phyloP scores from a whole-genome alignment of 2,329 filamentous ascomycete species.

The Exophiala viscosa region DNA sequence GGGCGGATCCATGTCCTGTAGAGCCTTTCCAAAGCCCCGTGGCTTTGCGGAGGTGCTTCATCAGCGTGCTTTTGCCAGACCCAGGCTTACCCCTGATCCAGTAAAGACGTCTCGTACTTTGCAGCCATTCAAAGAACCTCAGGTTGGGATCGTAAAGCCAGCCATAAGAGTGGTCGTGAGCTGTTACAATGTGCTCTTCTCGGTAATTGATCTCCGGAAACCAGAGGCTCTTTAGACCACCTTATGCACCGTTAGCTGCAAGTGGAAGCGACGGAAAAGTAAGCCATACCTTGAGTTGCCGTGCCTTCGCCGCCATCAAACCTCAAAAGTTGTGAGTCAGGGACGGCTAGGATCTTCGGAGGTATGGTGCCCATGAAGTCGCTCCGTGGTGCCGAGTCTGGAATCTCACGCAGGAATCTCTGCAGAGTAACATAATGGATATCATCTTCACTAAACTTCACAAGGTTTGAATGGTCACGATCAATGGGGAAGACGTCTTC shows the following conservation, averaged over 20 bases:
- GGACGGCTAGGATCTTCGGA: no score
- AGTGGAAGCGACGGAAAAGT: not conserved
- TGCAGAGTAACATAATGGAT: not conserved
- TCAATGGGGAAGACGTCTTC: conserved; percentile 1
- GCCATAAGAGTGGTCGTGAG: not conserved
- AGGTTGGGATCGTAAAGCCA: conserved; percentile 1
- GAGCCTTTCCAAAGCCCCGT: no score
- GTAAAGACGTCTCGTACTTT: not conserved
- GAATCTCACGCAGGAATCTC: not conserved
- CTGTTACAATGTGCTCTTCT: not conserved
- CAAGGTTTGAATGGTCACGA: conserved; percentile 8
- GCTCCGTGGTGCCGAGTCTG: not conserved
- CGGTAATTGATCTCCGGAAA: not conserved
- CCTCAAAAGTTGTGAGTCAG: no score
- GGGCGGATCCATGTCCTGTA: not conserved
- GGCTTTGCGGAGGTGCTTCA: not conserved
- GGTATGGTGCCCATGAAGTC: no score
- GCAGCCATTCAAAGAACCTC: conserved; percentile 3
- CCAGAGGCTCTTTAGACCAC: conserved; percentile 1
- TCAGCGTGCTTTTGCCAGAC: conserved; percentile 9
- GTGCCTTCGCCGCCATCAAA: not conserved
- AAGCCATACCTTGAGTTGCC: not conserved
- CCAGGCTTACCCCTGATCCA: conserved; percentile 11
- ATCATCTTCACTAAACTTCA: conserved; percentile 8
- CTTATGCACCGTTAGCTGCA: not conserved